Percentiles rank a stretch among this genome's conserved stretches.
phyloP scores from a whole-genome alignment of 345 rosid species.

The Moricandia moricandioides region DNA sequence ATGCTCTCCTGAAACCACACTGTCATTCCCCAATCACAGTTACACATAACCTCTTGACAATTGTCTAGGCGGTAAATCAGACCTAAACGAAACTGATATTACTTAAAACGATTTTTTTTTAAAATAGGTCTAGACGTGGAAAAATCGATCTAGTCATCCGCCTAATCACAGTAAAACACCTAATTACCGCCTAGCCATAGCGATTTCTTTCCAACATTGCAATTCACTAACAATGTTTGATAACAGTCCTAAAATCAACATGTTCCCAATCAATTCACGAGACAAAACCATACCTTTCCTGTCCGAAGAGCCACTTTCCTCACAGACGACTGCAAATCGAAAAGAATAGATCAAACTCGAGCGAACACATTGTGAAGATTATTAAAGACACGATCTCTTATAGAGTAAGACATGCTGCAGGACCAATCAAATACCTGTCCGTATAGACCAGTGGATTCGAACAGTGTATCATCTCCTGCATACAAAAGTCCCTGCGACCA shows the following conservation, averaged over 20 bases:
- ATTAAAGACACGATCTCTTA: too few species aligned
- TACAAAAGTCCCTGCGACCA: conserved; percentile 76
- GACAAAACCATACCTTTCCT: conserved; percentile 59
- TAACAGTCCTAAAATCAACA: too few species aligned
- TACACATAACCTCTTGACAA: neutral
- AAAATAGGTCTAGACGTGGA: too few species aligned
- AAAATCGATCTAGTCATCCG: too few species aligned
- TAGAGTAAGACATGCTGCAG: neutral
- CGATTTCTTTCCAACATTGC: too few species aligned
- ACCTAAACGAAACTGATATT: too few species aligned
- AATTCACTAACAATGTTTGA: neutral
- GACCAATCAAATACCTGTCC: conserved; percentile 41
- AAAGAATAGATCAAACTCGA: conserved; percentile 2
- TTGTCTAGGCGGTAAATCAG: too few species aligned
- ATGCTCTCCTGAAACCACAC: neutral
- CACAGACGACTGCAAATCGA: conserved; percentile 67
- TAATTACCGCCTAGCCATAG: too few species aligned
- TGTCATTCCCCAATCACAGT: neutral
- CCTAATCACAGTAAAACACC: too few species aligned
- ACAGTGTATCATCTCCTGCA: conserved; percentile 61
- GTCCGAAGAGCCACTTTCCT: conserved; percentile 68
- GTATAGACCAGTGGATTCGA: conserved; percentile 84
- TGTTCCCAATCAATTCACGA: too few species aligned
- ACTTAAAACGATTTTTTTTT: too few species aligned
- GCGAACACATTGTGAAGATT: neutral